These are phyloP conservation scores for Albizia julibrissin DNA, from an alignment of 306 rosid genomes.

Conservation along the genomic window DNA sequence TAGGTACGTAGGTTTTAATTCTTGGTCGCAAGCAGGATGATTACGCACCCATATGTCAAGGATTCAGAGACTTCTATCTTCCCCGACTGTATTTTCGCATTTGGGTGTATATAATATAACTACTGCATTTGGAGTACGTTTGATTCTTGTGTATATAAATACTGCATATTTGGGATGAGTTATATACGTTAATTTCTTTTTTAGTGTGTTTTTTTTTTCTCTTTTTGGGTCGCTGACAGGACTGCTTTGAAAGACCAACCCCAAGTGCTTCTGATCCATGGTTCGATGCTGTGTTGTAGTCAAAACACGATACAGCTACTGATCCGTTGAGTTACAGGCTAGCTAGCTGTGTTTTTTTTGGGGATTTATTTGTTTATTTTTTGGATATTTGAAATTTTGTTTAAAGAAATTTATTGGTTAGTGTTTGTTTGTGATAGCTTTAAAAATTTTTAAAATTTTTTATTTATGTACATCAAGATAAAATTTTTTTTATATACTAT, in stretches of 20 bases:
- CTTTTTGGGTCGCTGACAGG: constrained; percentile 45
- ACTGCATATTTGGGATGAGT: too few relatives aligned
- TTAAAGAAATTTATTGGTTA: not conserved
- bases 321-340: not conserved
- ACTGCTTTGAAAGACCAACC: constrained; percentile 90
- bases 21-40: not conserved
- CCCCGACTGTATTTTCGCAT: not conserved
- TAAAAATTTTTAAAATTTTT: too few relatives aligned
- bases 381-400: not conserved
- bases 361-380: not conserved
- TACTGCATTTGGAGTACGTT: too few relatives aligned
- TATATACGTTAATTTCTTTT: too few relatives aligned
- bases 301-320: too few relatives aligned
- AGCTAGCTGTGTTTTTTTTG: too few relatives aligned
- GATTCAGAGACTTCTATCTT: not conserved
- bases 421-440: too few relatives aligned
- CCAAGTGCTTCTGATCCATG: constrained; percentile 90
- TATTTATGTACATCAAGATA: too few relatives aligned
- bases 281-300: constrained; percentile 80
- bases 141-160: too few relatives aligned
- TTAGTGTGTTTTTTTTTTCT: not conserved
- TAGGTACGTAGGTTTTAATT: too few relatives aligned
- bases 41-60: not conserved
- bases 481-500: too few relatives aligned
- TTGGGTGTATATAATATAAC: too few relatives aligned